These are phyloP conservation scores for Rhodotorula glutinis DNA, from an alignment of 1,284 basidiomycete genomes.

Conservation along the genomic window DNA sequence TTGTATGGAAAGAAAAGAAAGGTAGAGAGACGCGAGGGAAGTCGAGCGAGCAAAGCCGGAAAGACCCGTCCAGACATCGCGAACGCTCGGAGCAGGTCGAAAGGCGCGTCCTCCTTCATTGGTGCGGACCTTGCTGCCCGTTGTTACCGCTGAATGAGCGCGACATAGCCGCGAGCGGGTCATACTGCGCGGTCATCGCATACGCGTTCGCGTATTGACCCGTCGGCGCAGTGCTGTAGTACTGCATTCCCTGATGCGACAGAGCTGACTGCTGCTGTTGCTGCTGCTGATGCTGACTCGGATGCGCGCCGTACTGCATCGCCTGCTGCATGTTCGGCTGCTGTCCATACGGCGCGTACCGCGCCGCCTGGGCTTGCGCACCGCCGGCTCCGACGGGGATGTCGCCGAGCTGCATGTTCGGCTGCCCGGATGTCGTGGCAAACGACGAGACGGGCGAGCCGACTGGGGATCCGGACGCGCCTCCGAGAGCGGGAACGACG, in stretches of 20 bases:
- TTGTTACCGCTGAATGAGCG: not conserved
- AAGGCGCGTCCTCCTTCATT: too few relatives aligned
- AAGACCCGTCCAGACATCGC: too few relatives aligned
- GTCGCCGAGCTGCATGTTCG: not conserved
- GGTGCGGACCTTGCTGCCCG: not conserved
- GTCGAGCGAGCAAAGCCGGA: too few relatives aligned
- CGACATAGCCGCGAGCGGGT: not conserved
- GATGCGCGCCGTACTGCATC: not conserved
- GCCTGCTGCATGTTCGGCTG: not conserved
- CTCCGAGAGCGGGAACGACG: slow-evolving; percentile 10
- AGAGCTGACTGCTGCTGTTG: not conserved
- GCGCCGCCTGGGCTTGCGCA: not conserved
- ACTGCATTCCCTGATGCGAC: not conserved
- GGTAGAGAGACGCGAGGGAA: too few relatives aligned
- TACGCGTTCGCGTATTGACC: slow-evolving; percentile 1
- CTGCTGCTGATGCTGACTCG: not conserved
- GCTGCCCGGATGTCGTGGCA: not conserved
- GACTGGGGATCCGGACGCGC: not conserved
- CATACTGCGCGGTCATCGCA: not conserved
- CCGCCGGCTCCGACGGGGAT: not conserved
- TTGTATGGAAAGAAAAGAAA: too few relatives aligned
- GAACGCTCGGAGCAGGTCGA: too few relatives aligned
- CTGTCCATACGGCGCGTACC: not conserved
- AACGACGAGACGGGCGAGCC: not conserved
- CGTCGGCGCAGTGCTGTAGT: not conserved